A percentile compares a stretch with the other conserved stretches of the same genome.
These are phyloP conservation scores for Beauveria scarabaeidicola DNA, from an alignment of 2,329 filamentous ascomycete species.

Conservation along the genomic window DNA sequence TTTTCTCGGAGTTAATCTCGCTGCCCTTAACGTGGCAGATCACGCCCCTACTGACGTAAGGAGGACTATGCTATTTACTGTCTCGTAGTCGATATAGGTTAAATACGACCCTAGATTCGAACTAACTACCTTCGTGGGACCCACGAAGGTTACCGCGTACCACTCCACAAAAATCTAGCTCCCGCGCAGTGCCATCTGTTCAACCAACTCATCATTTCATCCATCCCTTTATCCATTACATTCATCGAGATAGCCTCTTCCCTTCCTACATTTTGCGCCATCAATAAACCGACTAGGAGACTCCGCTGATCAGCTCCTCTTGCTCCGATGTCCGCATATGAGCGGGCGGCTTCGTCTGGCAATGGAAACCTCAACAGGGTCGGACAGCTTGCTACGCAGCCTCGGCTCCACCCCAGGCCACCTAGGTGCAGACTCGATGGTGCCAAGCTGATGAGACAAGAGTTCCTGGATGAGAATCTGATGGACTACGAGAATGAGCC, in stretches of 20 bases:
- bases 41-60: no score
- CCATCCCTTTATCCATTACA: neutral
- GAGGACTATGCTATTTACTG: no score
- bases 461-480: neutral
- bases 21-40: no score
- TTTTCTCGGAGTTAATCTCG: no score
- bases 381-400: neutral
- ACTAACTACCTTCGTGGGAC: no score
- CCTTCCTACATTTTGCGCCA: neutral
- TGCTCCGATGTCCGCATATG: neutral
- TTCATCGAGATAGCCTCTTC: neutral
- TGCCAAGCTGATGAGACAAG: neutral
- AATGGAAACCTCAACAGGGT: neutral
- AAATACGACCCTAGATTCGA: no score
- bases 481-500: neutral
- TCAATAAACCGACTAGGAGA: neutral
- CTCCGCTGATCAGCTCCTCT: neutral
- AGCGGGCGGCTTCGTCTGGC: neutral
- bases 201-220: neutral
- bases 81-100: no score
- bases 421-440: neutral
- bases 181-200: neutral
- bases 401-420: neutral
- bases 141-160: no score
- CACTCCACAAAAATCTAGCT: no score